Base-by-base conservation (phyloP, 495 filamentous ascomycete species). In the Geoglossum glabrum region DNA sequence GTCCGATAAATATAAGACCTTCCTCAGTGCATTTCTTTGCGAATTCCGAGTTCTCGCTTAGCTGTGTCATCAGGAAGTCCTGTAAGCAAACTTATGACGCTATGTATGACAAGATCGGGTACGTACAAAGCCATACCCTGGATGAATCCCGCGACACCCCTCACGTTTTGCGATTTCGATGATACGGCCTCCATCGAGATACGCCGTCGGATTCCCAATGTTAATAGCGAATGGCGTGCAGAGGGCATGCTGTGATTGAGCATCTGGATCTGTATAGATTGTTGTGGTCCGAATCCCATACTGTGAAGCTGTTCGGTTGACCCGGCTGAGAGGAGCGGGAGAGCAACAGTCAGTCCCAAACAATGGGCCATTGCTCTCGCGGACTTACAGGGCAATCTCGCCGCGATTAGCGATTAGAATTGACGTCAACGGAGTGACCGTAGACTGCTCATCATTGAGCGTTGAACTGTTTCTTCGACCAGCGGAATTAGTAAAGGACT, bases 391-490 rank as follows among this genome's bases (percentile, higher is more conserved):
- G 56, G 92, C 93, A 65, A 99, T 99, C 67, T 99, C 92, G 60
- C 92, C 92, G 62, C 92, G 81, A 66, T 99, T 99, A 17, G 92
- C 92, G 65, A 99, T 97, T 0, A 97, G 74, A 52, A 97, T 83
- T 17, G 88, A 94, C 50, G 83, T 82, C 57, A 97, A 74, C 11
- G 87, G 79, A 15, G 55, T 21, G 1, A 13, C 17, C 11, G 10
- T n/a, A 26, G 17, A 31, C 49, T 1, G 28, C 49, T 30, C 49
- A 31, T 31, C 15, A 8, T 8, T 52, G 7, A 52, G 25, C 11
- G 49, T 52, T 26, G 49, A 52, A 52, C 30, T 28, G 23, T 19
- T 27, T 52, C 49, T 27, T n/a, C 49, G 23, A 52, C 17, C 5
- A 5, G 49, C 11, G 49, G 26, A 1, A 21, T 31, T 52, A 5